Conservation (phyloP, 805 yeast genomes). For the Lipomyces anomalus region DNA sequence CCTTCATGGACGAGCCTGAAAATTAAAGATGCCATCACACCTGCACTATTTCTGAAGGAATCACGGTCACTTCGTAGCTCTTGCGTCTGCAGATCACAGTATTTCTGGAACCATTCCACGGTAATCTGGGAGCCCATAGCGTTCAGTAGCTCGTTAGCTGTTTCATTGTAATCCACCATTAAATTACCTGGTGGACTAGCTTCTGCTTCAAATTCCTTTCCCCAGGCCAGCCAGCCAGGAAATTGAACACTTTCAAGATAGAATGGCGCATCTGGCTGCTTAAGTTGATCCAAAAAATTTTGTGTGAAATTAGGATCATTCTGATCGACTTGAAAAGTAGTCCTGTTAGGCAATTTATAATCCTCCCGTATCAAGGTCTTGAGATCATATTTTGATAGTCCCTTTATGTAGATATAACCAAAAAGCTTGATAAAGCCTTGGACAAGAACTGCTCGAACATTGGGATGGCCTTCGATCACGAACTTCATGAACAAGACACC, state of each 20-base stretch:
- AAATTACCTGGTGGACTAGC: slow-evolving; percentile 19
- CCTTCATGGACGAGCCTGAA: slow-evolving; percentile 46
- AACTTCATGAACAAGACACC: slow-evolving; percentile 19
- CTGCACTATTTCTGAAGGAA: slow-evolving; percentile 60
- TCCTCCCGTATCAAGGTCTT: slow-evolving; percentile 36
- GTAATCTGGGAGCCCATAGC: slow-evolving; percentile 44
- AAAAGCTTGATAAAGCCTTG: slow-evolving; percentile 54
- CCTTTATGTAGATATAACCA: slow-evolving; percentile 42
- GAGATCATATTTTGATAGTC: slow-evolving; percentile 45
- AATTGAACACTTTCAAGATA: slow-evolving; percentile 54
- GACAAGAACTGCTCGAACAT: slow-evolving; percentile 52
- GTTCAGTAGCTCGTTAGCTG: slow-evolving; percentile 42
- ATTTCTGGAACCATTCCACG: slow-evolving; percentile 52
- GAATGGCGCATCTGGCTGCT: slow-evolving; percentile 45
- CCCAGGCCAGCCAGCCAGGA: slow-evolving; percentile 77
- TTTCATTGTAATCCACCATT: slow-evolving; percentile 32
- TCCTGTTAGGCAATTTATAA: slow-evolving; percentile 34
- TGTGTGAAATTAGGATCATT: slow-evolving; percentile 37
- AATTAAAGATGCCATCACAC: slow-evolving; percentile 49
- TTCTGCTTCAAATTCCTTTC: slow-evolving; percentile 39
- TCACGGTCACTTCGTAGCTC: slow-evolving; percentile 52
- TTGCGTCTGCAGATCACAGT: slow-evolving; percentile 52
- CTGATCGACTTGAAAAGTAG: slow-evolving; percentile 42
- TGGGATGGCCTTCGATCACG: slow-evolving; percentile 50
- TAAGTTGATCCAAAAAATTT: slow-evolving; percentile 48